These are phyloP conservation scores for Hygrophorus pudorinus DNA, from an alignment of 768 basidiomycete species.

Conservation along the genomic window DNA sequence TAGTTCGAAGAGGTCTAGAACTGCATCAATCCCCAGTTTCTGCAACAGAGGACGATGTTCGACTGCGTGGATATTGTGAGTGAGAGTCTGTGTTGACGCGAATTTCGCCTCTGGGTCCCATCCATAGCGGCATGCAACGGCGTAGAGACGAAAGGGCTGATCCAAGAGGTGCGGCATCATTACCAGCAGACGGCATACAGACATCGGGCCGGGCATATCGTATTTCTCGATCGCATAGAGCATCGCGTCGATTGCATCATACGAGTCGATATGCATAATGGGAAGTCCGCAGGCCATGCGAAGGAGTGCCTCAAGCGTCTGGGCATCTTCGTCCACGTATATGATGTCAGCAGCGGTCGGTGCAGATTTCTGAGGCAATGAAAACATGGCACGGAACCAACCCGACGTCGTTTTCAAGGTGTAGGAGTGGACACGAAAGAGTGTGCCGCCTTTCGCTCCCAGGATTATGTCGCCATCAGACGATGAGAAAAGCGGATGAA, in stretches of 20 bases:
- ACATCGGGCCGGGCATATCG: constrained; percentile 57
- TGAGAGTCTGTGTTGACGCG: constrained; percentile 47
- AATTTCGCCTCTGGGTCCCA: constrained; percentile 48
- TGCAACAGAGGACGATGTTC: constrained; percentile 34
- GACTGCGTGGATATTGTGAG: constrained; percentile 38
- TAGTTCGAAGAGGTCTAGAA: constrained; percentile 44
- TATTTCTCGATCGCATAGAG: constrained; percentile 60
- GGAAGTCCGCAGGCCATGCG: constrained; percentile 55
- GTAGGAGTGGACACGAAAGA: constrained; percentile 50
- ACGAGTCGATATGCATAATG: constrained; percentile 36
- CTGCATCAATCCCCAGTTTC: constrained; percentile 38
- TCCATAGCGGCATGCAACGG: constrained; percentile 44
- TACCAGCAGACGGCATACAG: constrained; percentile 48
- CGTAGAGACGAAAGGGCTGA: constrained; percentile 44
- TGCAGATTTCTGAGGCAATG: constrained; percentile 34
- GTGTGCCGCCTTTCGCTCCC: constrained; percentile 36
- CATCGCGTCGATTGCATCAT: constrained; percentile 46
- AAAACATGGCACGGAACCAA: constrained; percentile 55
- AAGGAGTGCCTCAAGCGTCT: constrained; percentile 44
- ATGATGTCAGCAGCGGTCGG: constrained; percentile 23
- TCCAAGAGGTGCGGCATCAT: constrained; percentile 40
- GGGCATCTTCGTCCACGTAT: constrained; percentile 46
- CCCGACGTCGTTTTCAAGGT: constrained; percentile 55
- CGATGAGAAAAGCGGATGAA: constrained; percentile 42
- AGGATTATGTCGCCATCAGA: constrained; percentile 48